Evolutionary conservation across 2,329 filamentous ascomycete species (phyloP).

Genomic region (Fusarium mundagurra): DNA sequence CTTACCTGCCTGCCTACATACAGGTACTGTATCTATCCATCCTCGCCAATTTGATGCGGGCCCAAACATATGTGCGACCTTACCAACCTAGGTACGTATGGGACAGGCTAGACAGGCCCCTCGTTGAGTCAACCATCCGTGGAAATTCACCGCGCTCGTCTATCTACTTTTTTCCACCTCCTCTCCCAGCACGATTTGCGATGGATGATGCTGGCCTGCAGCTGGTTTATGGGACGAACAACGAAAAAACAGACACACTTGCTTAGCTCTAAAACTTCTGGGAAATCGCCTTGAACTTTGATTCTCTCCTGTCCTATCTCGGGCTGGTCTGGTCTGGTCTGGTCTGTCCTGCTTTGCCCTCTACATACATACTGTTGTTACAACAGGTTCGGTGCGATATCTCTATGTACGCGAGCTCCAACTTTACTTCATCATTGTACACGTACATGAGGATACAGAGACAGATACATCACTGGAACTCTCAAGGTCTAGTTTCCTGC

Average conservation of each 20-base stretch:
- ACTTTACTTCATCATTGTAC: slow-evolving; percentile 12
- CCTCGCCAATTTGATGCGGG: slow-evolving; percentile 21
- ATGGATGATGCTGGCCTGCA: slow-evolving; percentile 35
- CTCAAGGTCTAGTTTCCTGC: slow-evolving; percentile 10
- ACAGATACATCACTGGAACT: slow-evolving; percentile 10
- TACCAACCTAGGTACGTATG: too few species aligned
- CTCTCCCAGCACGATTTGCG: not conserved
- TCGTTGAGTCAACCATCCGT: slow-evolving; percentile 18
- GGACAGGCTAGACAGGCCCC: slow-evolving; percentile 2
- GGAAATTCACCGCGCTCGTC: slow-evolving; percentile 23
- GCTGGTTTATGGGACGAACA: slow-evolving; percentile 10
- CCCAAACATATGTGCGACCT: not conserved
- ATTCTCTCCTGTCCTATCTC: not conserved
- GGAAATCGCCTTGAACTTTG: slow-evolving; percentile 9
- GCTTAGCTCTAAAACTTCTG: slow-evolving; percentile 13
- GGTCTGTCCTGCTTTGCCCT: slow-evolving; percentile 5
- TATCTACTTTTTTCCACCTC: not conserved
- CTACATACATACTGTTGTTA: not conserved
- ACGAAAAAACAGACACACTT: slow-evolving; percentile 22
- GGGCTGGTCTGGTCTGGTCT: not conserved
- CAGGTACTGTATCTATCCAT: not conserved
- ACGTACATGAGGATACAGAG: not conserved
- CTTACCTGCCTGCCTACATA: not conserved
- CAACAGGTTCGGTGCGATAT: slow-evolving; percentile 13
- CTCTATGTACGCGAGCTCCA: slow-evolving; percentile 11